These are phyloP conservation scores for Stropharia rugosoannulata DNA, from an alignment of 768 basidiomycete genomes.

Conservation along the genomic window DNA sequence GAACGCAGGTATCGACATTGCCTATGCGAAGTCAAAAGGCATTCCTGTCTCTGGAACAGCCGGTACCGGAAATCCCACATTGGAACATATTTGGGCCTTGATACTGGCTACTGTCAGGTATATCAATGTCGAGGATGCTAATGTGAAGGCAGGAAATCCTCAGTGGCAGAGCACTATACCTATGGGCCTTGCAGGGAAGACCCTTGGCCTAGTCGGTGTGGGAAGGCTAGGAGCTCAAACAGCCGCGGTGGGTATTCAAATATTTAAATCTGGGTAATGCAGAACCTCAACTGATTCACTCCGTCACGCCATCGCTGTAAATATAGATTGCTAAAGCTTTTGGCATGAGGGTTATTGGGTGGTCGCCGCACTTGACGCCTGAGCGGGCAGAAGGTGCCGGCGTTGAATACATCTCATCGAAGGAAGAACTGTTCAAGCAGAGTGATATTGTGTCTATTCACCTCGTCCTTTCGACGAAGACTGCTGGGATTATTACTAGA, in stretches of 20 bases:
- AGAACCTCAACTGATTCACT: neutral
- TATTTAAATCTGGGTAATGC: neutral
- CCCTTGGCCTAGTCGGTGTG: constrained; percentile 60
- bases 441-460: constrained; percentile 66
- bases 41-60: constrained; percentile 54
- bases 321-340: constrained; percentile 59
- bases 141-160: constrained; percentile 41
- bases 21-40: constrained; percentile 43
- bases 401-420: constrained; percentile 45
- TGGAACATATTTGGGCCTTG: constrained; percentile 67
- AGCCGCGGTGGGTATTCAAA: constrained; percentile 36
- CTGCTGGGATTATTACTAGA: constrained; percentile 45
- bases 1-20: constrained; percentile 51
- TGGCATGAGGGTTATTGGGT: constrained; percentile 57
- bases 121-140: constrained; percentile 47
- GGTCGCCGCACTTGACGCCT: constrained; percentile 64
- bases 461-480: constrained; percentile 52
- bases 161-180: constrained; percentile 58
- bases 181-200: constrained; percentile 50
- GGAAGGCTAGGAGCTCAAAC: constrained; percentile 54
- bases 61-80: constrained; percentile 43
- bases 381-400: constrained; percentile 53
- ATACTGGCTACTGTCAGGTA: constrained; percentile 51
- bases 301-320: constrained; percentile 1
- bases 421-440: constrained; percentile 49